Conservation (phyloP, 1,284 basidiomycete species). For the Leccinum subspadiceum region DNA sequence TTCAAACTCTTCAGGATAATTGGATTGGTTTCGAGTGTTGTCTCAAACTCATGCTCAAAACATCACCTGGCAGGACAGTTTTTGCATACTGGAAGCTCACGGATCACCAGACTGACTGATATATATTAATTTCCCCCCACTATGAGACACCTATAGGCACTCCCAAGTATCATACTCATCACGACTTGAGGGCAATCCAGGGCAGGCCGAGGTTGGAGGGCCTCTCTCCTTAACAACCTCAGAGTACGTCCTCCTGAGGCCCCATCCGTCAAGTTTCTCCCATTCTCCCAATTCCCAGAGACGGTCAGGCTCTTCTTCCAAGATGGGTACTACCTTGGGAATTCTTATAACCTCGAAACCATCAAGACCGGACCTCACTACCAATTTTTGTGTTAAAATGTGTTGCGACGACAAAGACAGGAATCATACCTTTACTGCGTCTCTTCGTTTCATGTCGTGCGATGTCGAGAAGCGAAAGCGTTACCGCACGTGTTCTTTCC, state of each 20-base stretch:
- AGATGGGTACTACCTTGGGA: conserved; percentile 20
- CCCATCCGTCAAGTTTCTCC: conserved; percentile 20
- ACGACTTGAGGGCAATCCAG: not conserved
- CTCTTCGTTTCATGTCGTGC: conserved; percentile 9
- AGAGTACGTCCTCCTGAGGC: conserved; percentile 23
- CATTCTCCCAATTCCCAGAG: conserved; percentile 17
- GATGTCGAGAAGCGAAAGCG: conserved; percentile 22
- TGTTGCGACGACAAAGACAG: not conserved
- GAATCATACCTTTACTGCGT: conserved; percentile 13
- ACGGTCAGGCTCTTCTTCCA: conserved; percentile 6
- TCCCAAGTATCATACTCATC: conserved; percentile 23
- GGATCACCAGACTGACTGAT: not conserved
- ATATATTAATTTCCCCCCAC: not conserved
- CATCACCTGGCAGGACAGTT: not conserved
- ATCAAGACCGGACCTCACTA: conserved; percentile 11
- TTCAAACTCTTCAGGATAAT: not conserved
- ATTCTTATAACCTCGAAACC: conserved; percentile 27
- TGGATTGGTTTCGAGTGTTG: not conserved
- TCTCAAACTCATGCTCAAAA: not conserved
- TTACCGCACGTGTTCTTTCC: not conserved
- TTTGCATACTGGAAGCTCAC: not conserved
- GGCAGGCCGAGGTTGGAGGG: not conserved
- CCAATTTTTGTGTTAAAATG: not conserved
- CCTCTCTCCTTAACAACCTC: conserved; percentile 19
- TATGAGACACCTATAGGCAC: conserved; percentile 9